Evolutionary conservation across 805 yeast genomes (phyloP).

Genomic region (Hanseniaspora clermontiae): DNA sequence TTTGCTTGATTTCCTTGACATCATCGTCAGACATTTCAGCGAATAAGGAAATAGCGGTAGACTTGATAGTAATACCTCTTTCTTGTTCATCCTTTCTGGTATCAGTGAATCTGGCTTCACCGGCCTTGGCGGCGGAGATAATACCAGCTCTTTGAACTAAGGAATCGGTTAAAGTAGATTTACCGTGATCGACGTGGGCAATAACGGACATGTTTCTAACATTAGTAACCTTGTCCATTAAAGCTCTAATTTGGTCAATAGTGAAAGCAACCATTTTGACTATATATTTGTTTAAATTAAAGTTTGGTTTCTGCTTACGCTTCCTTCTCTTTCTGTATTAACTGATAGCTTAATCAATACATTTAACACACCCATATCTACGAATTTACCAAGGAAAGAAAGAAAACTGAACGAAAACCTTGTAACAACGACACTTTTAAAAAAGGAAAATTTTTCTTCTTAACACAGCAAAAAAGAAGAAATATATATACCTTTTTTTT

Average conservation of each 20-base stretch:
- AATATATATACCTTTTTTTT: too few relatives aligned
- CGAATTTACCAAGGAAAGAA: too few relatives aligned
- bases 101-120: constrained; percentile 99
- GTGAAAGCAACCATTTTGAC: constrained; percentile 37
- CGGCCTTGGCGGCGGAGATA: constrained; percentile 98
- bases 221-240: constrained; percentile 99
- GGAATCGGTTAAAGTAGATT: constrained; percentile 97
- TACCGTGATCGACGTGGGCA: constrained; percentile 99
- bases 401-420: too few relatives aligned
- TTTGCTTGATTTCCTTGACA: constrained; percentile 80
- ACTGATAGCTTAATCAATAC: too few relatives aligned
- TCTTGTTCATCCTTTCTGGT: constrained; percentile 98
- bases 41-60: constrained; percentile 91
- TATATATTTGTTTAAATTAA: constrained; percentile 4
- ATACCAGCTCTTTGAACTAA: constrained; percentile 99
- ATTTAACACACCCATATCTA: too few relatives aligned
- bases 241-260: constrained; percentile 88
- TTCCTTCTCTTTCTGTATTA: not conserved
- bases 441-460: too few relatives aligned
- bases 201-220: constrained; percentile 99
- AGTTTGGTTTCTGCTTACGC: constrained; percentile 19
- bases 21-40: constrained; percentile 71
- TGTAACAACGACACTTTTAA: too few relatives aligned
- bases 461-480: too few relatives aligned
- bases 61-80: constrained; percentile 96